Evolutionary conservation across 352 stramenopile species (phyloP).

Genomic region (Salisapilia sapeloensis): DNA sequence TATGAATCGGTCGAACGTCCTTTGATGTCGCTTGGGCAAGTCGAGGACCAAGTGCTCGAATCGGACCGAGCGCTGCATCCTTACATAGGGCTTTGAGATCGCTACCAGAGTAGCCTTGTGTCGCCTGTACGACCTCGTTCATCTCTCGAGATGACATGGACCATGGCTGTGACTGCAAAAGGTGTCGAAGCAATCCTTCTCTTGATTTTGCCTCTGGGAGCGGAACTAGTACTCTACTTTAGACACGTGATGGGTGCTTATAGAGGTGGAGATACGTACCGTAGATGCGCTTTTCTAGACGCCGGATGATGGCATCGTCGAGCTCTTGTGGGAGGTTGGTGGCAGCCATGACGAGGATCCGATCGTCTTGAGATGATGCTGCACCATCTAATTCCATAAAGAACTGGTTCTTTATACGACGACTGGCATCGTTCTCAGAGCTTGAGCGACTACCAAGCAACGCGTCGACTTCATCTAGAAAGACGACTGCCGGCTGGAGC

Average conservation of each 20-base stretch:
- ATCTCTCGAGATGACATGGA: constrained; percentile 41
- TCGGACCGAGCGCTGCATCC: constrained; percentile 84
- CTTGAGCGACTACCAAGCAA: constrained; percentile 53
- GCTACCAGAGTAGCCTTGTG: constrained; percentile 72
- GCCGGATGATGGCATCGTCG: constrained; percentile 73
- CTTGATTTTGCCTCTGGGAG: constrained; percentile 35
- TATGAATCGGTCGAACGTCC: constrained; percentile 42
- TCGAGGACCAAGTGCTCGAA: constrained; percentile 57
- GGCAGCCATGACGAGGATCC: constrained; percentile 77
- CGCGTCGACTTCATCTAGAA: constrained; percentile 83
- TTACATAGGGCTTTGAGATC: constrained; percentile 89
- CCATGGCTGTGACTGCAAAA: constrained; percentile 31
- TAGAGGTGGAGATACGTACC: constrained; percentile 12
- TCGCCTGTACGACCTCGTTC: constrained; percentile 42
- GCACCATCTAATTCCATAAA: constrained; percentile 77
- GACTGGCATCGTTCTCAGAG: constrained; percentile 73
- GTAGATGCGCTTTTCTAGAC: constrained; percentile 81
- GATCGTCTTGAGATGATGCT: constrained; percentile 46
- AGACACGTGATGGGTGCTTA: background rate
- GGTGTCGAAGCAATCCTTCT: constrained; percentile 37
- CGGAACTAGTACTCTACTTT: constrained; percentile 21
- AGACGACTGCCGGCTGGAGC: constrained; percentile 71
- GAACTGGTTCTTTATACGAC: constrained; percentile 86
- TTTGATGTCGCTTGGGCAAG: constrained; percentile 35
- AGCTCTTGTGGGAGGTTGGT: constrained; percentile 79